Percentiles rank a stretch among this genome's conserved stretches.
These are phyloP conservation scores for Xylariaceae sp. DNA, from an alignment of 2,329 filamentous ascomycete genomes.

Conservation along the genomic window DNA sequence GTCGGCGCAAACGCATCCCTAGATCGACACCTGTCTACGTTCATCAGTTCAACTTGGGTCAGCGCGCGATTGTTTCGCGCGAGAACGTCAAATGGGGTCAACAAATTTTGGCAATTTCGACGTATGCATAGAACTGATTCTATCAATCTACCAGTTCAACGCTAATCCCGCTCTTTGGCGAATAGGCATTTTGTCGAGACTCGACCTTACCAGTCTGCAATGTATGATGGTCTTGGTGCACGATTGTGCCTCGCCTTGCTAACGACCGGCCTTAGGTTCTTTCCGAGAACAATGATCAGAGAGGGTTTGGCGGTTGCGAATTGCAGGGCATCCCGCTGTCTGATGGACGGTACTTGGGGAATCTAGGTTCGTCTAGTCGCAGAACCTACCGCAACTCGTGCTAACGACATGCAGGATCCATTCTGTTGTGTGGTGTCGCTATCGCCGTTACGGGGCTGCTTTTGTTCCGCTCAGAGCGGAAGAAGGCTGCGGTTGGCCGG, in stretches of 20 bases:
- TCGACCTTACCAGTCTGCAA: constrained; percentile 84
- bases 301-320: constrained; percentile 70
- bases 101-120: constrained; percentile 65
- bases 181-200: constrained; percentile 79
- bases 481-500: constrained; percentile 90
- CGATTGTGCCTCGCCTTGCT: constrained; percentile 13
- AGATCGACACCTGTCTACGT: constrained; percentile 3
- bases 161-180: constrained; percentile 28
- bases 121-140: constrained; percentile 42
- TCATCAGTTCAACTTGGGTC: constrained; percentile 2
- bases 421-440: constrained; percentile 77
- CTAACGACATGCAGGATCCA: constrained; percentile 67
- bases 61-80: constrained; percentile 31
- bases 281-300: constrained; percentile 59
- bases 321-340: constrained; percentile 75
- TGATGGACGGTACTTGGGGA: constrained; percentile 69
- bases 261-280: constrained; percentile 59
- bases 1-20: constrained; percentile 6
- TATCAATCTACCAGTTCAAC: not conserved
- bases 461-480: constrained; percentile 79
- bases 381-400: not conserved
- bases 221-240: constrained; percentile 54
- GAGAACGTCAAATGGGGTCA: constrained; percentile 53
- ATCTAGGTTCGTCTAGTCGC: constrained; percentile 67
- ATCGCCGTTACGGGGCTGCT: constrained; percentile 70